Evolutionary conservation across 192 early-diverging fungal genomes (phyloP), one percentile per base, ranked within the genome.

Genomic region (Piromyces finnis): DNA sequence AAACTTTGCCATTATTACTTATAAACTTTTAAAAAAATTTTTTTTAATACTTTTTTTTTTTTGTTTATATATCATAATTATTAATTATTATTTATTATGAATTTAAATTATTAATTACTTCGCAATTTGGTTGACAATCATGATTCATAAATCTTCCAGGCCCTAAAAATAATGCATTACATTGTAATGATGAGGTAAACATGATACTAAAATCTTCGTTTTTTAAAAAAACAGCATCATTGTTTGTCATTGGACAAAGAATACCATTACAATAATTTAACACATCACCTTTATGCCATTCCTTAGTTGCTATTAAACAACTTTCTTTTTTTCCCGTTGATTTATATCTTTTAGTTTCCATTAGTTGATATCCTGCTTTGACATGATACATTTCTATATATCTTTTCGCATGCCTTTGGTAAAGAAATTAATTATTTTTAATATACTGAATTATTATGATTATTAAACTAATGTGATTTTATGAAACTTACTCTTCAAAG

Each of bases 1-100:
- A 84, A 16, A 94, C 51, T n/a, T 2, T n/a, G 9, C 26, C n/a
- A 68, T 68, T 68, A 9, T 11, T 22, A n/a, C 51, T 68, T 68
- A n/a, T n/a, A 68, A 68, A 68, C 51, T 68, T 22, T 68, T n/a
- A 6, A 22, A 22, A 22, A 22, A 51, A 51, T 51, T 2, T 22
- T 22, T 51, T 22, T 22, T 0, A 3, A 51, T 35, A 51, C 22
- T 22, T 51, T 22, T 22, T 51, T 22, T 39, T 39, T 14, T 39
- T 39, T 14, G n/a, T n/a, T 39, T 39, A 39, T 39, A 14, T 14
- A 14, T 39, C 15, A 39, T 39, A 14, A 39, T 39, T 39, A 39
- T 39, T 15, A 39, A n/a, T n/a, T n/a, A n/a, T n/a, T n/a, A n/a
- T 51, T 32, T 32, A 6, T 3, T 32, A 32, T 32, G 9, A 32